Base-by-base conservation (phyloP, 176 grass and related monocot species). In the Elymus sibiricus region DNA sequence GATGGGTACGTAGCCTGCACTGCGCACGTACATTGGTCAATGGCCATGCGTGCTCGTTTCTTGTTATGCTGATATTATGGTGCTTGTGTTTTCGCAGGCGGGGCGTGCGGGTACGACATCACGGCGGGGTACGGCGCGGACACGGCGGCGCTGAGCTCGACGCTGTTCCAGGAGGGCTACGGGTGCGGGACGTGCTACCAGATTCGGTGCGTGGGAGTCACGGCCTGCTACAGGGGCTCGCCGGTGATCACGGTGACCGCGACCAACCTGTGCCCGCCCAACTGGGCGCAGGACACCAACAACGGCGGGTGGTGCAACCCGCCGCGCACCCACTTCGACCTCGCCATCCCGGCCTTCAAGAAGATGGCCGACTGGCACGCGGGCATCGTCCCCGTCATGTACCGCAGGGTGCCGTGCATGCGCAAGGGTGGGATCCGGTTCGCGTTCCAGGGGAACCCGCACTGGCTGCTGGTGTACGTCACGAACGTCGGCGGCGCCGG, bases 241-340 rank as follows among this genome's bases (percentile, higher is more conserved):
- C 96, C 92, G 40, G 51, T 86, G 64, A 84, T 89, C 88, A 95
- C 91, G 9, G 86, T 95, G 47, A 95, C 88, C 0, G 96, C 88
- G 19, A 95, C 93, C 16, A 98, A 94, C 83, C 88, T 96, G 11
- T 94, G 97, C 86, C 92, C 97, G 55, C 93, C 88, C 25, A 98
- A 98, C 90, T 94, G 90, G 94, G 90, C 88, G 59, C 74, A 88
- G 24, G 86, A 87, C 79, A 81, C 86, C 40, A 80, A 96, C 84
- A 53, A 80, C 69, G 97, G 92, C 29, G 97, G 94, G 0, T 96
- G 97, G 94, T 96, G 97, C 92, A 98, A 98, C 72, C 97, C 92
- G 5, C 94, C 97, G 1, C 86, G 97, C 58, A 49, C 76, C 26
- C 94, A 98, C 74, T 94, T 96, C 86, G 90, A 98, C 85, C 79